Evolutionary conservation across 345 rosid species (phyloP).

Genomic region (Gossypium anomalum): DNA sequence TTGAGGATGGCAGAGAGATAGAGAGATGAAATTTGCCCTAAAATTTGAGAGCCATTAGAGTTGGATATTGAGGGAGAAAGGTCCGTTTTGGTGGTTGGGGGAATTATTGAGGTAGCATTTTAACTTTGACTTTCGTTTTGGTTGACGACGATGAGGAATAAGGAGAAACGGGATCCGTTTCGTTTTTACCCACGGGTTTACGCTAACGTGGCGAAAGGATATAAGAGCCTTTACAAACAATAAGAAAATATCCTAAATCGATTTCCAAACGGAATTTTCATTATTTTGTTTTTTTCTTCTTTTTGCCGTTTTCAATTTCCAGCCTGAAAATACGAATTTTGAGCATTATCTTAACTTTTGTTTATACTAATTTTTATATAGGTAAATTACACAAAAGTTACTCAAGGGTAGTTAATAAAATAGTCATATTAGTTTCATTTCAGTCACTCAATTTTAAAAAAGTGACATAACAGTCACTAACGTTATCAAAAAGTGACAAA

Average conservation of each 20-base stretch:
- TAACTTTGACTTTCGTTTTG: not conserved
- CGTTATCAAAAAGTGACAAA: too few relatives aligned
- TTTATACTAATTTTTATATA: not conserved
- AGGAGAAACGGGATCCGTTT: not conserved
- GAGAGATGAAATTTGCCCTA: not conserved
- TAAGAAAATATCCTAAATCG: too few relatives aligned
- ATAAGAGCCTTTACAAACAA: too few relatives aligned
- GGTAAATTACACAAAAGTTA: too few relatives aligned
- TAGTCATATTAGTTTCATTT: fast-evolving
- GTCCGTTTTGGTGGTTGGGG: not conserved
- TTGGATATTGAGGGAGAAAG: not conserved
- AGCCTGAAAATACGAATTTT: not conserved
- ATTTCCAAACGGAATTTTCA: too few relatives aligned
- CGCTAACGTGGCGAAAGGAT: not conserved
- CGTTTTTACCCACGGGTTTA: not conserved
- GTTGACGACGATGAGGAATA: not conserved
- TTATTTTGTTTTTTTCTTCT: not conserved
- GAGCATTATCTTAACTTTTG: not conserved
- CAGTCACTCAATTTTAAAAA: too few relatives aligned
- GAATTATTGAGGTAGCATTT: not conserved
- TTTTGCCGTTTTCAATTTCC: not conserved
- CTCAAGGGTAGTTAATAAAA: fast-evolving
- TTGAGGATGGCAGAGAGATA: not conserved
- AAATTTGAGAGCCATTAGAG: not conserved
- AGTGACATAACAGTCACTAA: too few relatives aligned